phyloP scores from a whole-genome alignment of 2,329 filamentous ascomycete species.

The Elsinoe arachidis region DNA sequence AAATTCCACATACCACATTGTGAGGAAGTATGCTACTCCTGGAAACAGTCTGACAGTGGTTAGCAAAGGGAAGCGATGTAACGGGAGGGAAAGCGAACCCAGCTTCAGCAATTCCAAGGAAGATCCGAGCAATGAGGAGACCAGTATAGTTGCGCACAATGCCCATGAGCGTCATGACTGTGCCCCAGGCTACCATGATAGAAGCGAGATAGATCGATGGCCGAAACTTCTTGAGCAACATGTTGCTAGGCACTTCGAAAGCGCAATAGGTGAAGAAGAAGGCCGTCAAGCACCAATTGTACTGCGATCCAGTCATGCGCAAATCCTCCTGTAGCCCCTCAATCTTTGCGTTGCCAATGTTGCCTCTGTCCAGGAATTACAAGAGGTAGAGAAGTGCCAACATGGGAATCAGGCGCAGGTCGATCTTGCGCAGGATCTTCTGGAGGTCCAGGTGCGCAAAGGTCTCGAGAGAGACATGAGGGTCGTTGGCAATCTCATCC shows the following conservation, averaged over 20 bases:
- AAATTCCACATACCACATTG: slow-evolving; percentile 13
- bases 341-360: slow-evolving; percentile 23
- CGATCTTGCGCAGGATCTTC: slow-evolving; percentile 37
- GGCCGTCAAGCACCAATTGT: slow-evolving; percentile 37
- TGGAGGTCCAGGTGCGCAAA: slow-evolving; percentile 37
- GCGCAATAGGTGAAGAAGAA: slow-evolving; percentile 36
- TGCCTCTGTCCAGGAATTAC: slow-evolving; percentile 23
- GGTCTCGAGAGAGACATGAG: slow-evolving; percentile 28
- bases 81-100: slow-evolving; percentile 2
- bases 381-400: slow-evolving; percentile 30
- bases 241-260: slow-evolving; percentile 34
- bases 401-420: slow-evolving; percentile 30
- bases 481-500: slow-evolving; percentile 15
- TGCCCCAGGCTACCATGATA: slow-evolving; percentile 26
- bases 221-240: slow-evolving; percentile 32
- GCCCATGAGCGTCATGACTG: slow-evolving; percentile 26
- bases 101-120: slow-evolving; percentile 48
- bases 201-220: slow-evolving; percentile 22
- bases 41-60: slow-evolving; percentile 13
- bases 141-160: slow-evolving; percentile 24
- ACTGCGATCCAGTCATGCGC: slow-evolving; percentile 35
- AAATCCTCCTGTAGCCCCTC: slow-evolving; percentile 20
- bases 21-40: slow-evolving; percentile 19
- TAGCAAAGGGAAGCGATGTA: neutral
- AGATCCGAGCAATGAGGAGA: slow-evolving; percentile 21